Percentiles rank a stretch among this genome's conserved stretches.
phyloP scores from a whole-genome alignment of 768 basidiomycete species.

The Tephrocybe sp. region DNA sequence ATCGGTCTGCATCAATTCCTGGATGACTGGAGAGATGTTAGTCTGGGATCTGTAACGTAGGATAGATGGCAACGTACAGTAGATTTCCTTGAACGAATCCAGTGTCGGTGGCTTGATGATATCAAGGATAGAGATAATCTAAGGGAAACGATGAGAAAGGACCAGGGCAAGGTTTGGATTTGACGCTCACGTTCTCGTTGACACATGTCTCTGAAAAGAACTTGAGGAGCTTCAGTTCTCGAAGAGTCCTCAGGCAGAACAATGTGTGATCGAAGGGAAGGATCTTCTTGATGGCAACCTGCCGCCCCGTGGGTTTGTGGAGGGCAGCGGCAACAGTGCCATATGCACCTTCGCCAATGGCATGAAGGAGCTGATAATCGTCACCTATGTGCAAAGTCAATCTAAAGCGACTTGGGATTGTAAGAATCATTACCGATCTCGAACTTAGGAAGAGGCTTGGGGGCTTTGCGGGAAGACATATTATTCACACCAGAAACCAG shows the following conservation, averaged over 20 bases:
- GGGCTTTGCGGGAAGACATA: constrained; percentile 56
- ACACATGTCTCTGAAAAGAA: constrained; percentile 80
- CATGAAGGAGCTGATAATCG: constrained; percentile 72
- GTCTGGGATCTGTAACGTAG: background rate
- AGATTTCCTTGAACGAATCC: constrained; percentile 84
- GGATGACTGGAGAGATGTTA: constrained; percentile 51
- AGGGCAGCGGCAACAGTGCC: constrained; percentile 89
- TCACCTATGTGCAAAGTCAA: constrained; percentile 42
- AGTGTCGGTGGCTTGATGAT: constrained; percentile 80
- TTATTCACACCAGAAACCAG: constrained; percentile 49
- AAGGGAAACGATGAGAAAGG: constrained; percentile 1
- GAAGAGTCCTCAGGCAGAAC: constrained; percentile 85
- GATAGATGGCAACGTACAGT: constrained; percentile 46
- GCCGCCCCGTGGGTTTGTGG: constrained; percentile 76
- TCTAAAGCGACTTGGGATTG: background rate
- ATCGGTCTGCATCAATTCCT: constrained; percentile 90
- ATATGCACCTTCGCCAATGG: constrained; percentile 85
- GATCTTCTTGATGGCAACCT: constrained; percentile 96
- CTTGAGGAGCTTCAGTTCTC: constrained; percentile 88
- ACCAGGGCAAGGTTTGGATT: constrained; percentile 1
- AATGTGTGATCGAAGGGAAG: constrained; percentile 93
- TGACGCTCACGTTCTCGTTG: constrained; percentile 68
- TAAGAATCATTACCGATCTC: constrained; percentile 51
- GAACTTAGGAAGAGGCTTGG: constrained; percentile 72
- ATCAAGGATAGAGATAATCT: constrained; percentile 93